phyloP scores from a whole-genome alignment of 148 eudicot genomes.

The Agrostemma githago region DNA sequence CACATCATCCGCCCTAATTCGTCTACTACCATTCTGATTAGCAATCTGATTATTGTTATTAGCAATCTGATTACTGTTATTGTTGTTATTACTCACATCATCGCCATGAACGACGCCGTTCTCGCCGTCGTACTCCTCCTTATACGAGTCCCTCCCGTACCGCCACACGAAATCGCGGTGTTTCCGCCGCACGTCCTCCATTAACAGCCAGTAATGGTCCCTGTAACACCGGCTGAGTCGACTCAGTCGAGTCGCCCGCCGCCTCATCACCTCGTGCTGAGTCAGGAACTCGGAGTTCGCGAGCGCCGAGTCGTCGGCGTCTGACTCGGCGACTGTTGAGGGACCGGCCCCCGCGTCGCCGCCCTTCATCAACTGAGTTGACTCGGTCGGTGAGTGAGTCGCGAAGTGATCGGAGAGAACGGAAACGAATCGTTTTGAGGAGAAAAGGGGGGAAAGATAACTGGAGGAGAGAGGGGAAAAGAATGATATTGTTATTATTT shows the following conservation, averaged over 20 bases:
- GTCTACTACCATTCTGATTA: neutral
- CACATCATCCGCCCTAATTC: conserved; percentile 2
- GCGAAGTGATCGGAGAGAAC: neutral
- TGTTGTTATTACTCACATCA: neutral
- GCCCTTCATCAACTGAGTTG: conserved; percentile 23
- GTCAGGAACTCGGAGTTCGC: conserved; percentile 39
- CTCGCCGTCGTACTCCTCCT: conserved; percentile 16
- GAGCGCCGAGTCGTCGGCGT: conserved; percentile 22
- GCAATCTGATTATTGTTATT: neutral
- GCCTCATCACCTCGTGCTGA: conserved; percentile 44
- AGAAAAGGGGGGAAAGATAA: too few relatives aligned
- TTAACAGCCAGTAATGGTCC: conserved; percentile 52
- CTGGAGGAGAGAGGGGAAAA: too few relatives aligned
- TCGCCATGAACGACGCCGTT: conserved; percentile 8
- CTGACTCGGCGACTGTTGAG: conserved; percentile 18
- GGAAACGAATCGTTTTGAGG: neutral
- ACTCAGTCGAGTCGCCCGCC: conserved; percentile 39
- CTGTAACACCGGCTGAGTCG: conserved; percentile 42
- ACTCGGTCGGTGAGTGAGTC: conserved; percentile 5
- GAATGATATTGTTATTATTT: too few relatives aligned
- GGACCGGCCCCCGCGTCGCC: conserved; percentile 13
- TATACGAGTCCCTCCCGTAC: conserved; percentile 39
- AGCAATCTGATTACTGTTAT: neutral
- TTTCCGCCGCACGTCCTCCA: conserved; percentile 54
- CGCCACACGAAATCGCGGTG: conserved; percentile 49